phyloP scores from a whole-genome alignment of 2,329 filamentous ascomycete genomes.

The Fusarium musae region DNA sequence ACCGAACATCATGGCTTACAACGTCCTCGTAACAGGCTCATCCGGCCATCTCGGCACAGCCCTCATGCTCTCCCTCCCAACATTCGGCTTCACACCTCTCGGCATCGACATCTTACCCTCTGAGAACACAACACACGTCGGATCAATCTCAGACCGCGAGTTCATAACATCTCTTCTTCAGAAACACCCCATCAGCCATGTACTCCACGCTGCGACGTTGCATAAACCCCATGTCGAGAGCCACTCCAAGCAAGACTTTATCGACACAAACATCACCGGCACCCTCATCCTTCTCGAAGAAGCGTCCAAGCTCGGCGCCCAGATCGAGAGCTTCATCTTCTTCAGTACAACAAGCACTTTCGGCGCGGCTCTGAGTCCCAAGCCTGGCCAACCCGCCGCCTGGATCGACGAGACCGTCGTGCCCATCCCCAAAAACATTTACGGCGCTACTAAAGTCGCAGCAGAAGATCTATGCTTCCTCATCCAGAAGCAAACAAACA shows the following conservation, averaged over 20 bases:
- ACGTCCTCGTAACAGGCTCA: conserved; percentile 59
- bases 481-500: conserved; percentile 50
- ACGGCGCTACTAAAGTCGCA: conserved; percentile 60
- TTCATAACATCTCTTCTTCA: conserved; percentile 49
- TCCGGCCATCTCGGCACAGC: conserved; percentile 59
- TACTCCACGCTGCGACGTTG: conserved; percentile 59
- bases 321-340: conserved; percentile 56
- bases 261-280: conserved; percentile 58
- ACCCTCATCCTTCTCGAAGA: conserved; percentile 56
- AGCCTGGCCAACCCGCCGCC: conserved; percentile 50
- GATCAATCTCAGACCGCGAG: conserved; percentile 51
- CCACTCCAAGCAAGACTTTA: conserved; percentile 56
- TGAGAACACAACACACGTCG: conserved; percentile 50
- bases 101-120: conserved; percentile 57
- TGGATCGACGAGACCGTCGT: conserved; percentile 58
- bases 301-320: conserved; percentile 41
- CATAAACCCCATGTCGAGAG: conserved; percentile 61
- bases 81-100: conserved; percentile 53
- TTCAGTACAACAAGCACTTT: conserved; percentile 60
- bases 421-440: conserved; percentile 59
- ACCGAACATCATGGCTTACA: conserved; percentile 22
- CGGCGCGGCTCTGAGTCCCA: conserved; percentile 53
- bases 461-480: conserved; percentile 61
- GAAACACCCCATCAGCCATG: conserved; percentile 51
- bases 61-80: conserved; percentile 56